Percentiles rank a stretch among this genome's conserved stretches.
These are phyloP conservation scores for Boletus tylopilopsis DNA, from an alignment of 768 basidiomycete species.

Conservation along the genomic window DNA sequence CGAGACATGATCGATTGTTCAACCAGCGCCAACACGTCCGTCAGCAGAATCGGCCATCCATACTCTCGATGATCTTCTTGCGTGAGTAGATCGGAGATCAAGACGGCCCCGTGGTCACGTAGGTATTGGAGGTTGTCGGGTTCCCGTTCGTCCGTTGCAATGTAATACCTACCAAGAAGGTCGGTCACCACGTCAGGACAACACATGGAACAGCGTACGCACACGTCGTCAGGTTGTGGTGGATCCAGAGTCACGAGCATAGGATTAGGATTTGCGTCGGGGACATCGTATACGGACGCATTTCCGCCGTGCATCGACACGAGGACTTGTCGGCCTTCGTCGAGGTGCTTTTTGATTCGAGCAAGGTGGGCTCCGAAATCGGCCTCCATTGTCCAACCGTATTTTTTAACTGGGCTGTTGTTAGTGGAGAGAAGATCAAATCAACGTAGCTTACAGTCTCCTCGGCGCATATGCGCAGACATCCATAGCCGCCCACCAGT, in stretches of 20 bases:
- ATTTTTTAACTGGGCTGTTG: conserved; percentile 18
- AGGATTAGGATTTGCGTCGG: conserved; percentile 15
- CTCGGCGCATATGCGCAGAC: conserved; percentile 44
- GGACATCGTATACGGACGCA: conserved; percentile 19
- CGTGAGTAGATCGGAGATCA: conserved; percentile 41
- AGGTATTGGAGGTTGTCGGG: conserved; percentile 31
- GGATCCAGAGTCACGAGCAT: conserved; percentile 24
- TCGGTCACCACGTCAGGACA: neutral
- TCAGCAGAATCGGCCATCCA: conserved; percentile 43
- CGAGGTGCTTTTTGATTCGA: conserved; percentile 28
- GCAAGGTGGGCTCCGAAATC: conserved; percentile 31
- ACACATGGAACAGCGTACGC: neutral
- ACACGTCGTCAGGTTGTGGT: conserved; percentile 24
- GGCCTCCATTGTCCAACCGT: conserved; percentile 34
- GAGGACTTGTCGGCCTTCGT: conserved; percentile 15
- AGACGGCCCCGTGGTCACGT: conserved; percentile 33
- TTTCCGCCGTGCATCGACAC: conserved; percentile 19
- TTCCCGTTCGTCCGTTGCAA: conserved; percentile 43
- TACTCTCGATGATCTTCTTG: conserved; percentile 36
- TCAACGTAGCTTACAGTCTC: conserved; percentile 34
- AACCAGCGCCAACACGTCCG: conserved; percentile 40
- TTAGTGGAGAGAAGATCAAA: neutral
- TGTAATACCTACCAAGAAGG: conserved; percentile 25
- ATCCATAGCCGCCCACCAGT: conserved; percentile 37
- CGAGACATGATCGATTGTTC: conserved; percentile 38